Evolutionary conservation across 2,329 filamentous ascomycete species (phyloP).

Genomic region (Sphaerulina musiva): DNA sequence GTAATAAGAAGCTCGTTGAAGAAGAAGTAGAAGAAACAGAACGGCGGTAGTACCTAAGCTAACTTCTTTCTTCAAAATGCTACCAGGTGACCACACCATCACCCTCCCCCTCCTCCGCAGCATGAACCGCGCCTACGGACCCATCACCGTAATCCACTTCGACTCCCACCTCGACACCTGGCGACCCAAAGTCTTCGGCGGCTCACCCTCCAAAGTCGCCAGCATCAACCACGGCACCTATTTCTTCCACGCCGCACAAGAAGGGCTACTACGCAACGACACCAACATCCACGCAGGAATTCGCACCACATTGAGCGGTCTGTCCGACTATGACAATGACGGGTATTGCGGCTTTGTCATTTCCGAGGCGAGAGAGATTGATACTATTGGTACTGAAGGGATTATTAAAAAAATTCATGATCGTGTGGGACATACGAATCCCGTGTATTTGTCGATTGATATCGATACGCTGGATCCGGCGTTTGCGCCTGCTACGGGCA

Average conservation of each 20-base stretch:
- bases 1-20: too few species aligned
- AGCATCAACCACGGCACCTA: slow-evolving; percentile 79
- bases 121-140: slow-evolving; percentile 47
- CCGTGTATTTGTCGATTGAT: slow-evolving; percentile 76
- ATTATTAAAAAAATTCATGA: slow-evolving; percentile 74
- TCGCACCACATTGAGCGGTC: slow-evolving; percentile 70
- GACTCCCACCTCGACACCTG: slow-evolving; percentile 56
- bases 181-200: slow-evolving; percentile 81
- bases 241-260: slow-evolving; percentile 74
- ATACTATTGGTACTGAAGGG: slow-evolving; percentile 59
- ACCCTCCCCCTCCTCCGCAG: slow-evolving; percentile 50
- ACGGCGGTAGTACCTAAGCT: background rate
- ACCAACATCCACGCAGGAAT: slow-evolving; percentile 84
- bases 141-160: slow-evolving; percentile 57
- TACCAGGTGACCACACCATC: slow-evolving; percentile 54
- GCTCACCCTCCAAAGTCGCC: slow-evolving; percentile 67
- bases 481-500: slow-evolving; percentile 69
- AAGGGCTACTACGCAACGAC: slow-evolving; percentile 73
- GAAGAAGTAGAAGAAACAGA: too few species aligned
- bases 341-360: slow-evolving; percentile 80
- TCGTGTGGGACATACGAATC: slow-evolving; percentile 58
- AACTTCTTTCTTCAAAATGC: background rate
- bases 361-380: slow-evolving; percentile 66
- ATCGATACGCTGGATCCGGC: slow-evolving; percentile 85
- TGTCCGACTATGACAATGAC: slow-evolving; percentile 77